A percentile compares a stretch with the other conserved stretches of the same genome.
Evolutionary conservation across 2,329 filamentous ascomycete species (phyloP).

Genomic region (Fusarium ramigenum): DNA sequence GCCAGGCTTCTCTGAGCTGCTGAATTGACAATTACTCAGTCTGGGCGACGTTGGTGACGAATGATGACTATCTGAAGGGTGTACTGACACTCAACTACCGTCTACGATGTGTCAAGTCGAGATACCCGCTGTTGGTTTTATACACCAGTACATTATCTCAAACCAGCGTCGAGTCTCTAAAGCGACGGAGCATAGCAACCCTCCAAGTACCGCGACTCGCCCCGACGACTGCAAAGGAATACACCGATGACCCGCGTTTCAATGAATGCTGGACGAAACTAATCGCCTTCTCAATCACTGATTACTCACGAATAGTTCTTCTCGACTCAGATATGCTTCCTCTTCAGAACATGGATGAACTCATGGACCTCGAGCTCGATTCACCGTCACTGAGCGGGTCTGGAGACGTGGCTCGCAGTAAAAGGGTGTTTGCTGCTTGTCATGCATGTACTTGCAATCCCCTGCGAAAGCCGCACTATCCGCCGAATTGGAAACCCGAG

Average conservation of each 20-base stretch:
- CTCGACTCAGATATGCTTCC: slow-evolving; percentile 21
- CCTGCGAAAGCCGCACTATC: slow-evolving; percentile 2
- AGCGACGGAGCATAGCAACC: neutral
- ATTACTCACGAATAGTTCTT: slow-evolving; percentile 2
- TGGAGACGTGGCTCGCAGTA: fast-evolving
- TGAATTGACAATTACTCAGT: neutral
- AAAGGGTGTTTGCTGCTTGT: slow-evolving; percentile 15
- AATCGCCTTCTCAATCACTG: neutral
- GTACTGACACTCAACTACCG: slow-evolving; percentile 15
- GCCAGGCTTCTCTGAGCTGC: fast-evolving
- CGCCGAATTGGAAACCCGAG: neutral
- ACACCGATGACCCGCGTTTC: neutral
- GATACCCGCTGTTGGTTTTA: neutral
- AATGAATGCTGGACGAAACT: slow-evolving; percentile 3
- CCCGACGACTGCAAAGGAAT: neutral
- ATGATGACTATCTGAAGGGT: slow-evolving; percentile 10
- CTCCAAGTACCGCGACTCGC: neutral
- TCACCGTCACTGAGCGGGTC: fast-evolving
- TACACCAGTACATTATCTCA: neutral
- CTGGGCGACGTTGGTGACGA: slow-evolving; percentile 24
- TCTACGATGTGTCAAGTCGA: slow-evolving; percentile 3
- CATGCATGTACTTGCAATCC: slow-evolving; percentile 29
- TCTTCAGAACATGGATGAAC: slow-evolving; percentile 14
- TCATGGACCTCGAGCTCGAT: slow-evolving; percentile 12
- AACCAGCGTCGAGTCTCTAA: neutral